These are phyloP conservation scores for Pestalotiopsis sp. DNA, from an alignment of 2,329 filamentous ascomycete genomes.

Conservation along the genomic window DNA sequence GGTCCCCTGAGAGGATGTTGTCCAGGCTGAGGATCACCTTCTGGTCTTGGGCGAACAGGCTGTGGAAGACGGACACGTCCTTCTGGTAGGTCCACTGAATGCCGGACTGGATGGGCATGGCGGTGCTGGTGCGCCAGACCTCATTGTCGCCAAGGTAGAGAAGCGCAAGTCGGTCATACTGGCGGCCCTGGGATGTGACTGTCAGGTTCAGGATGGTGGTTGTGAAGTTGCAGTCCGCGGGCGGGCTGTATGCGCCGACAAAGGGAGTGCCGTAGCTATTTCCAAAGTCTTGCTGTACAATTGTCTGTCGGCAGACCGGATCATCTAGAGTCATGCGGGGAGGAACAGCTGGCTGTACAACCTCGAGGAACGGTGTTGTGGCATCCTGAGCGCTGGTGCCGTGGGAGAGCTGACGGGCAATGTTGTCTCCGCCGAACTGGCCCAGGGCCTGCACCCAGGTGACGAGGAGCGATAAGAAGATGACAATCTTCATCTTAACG, in stretches of 20 bases:
- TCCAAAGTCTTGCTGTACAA: slow-evolving; percentile 27
- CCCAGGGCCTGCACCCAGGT: background rate
- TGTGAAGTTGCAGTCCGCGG: slow-evolving; percentile 28
- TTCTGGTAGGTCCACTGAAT: slow-evolving; percentile 60
- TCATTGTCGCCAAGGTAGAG: slow-evolving; percentile 66
- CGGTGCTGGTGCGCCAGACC: slow-evolving; percentile 66
- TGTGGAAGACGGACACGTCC: slow-evolving; percentile 61
- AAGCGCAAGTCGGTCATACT: slow-evolving; percentile 63
- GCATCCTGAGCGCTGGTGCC: background rate
- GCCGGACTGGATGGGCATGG: slow-evolving; percentile 60
- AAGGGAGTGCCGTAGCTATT: slow-evolving; percentile 31
- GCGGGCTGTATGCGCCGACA: slow-evolving; percentile 26
- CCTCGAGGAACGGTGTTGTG: slow-evolving; percentile 19
- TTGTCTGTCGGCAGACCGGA: slow-evolving; percentile 22
- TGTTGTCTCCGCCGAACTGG: background rate
- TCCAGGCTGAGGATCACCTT: slow-evolving; percentile 66
- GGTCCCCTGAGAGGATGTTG: slow-evolving; percentile 55
- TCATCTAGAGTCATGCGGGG: slow-evolving; percentile 21
- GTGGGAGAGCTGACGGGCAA: background rate
- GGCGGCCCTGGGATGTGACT: slow-evolving; percentile 58
- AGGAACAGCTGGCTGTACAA: slow-evolving; percentile 29
- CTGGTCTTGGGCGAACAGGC: slow-evolving; percentile 53
- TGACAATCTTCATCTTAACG: background rate
- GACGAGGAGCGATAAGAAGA: background rate
- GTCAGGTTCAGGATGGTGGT: slow-evolving; percentile 57